A percentile compares a stretch with the other conserved stretches of the same genome.
These are phyloP conservation scores for Suillus paluster DNA, from an alignment of 768 basidiomycete genomes.

Conservation along the genomic window DNA sequence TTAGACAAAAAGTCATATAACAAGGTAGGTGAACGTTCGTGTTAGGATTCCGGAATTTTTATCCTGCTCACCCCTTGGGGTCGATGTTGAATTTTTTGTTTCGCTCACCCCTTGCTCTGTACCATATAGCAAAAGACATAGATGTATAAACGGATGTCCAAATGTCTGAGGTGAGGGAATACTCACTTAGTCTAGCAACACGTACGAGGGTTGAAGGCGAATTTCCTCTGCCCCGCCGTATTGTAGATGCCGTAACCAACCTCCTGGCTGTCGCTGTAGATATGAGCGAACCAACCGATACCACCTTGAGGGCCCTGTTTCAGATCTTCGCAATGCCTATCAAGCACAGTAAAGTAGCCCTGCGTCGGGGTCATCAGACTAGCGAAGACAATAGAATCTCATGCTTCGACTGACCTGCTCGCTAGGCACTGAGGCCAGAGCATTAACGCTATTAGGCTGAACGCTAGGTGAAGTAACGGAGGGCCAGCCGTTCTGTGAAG, in stretches of 20 bases:
- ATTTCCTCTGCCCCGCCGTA: constrained; percentile 53
- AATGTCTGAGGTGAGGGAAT: not conserved
- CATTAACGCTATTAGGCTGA: constrained; percentile 64
- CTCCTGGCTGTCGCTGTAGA: constrained; percentile 68
- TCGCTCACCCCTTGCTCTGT: too few species aligned
- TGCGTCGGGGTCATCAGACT: constrained; percentile 37
- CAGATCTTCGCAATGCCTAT: constrained; percentile 63
- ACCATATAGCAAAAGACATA: not conserved
- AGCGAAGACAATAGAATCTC: constrained; percentile 18
- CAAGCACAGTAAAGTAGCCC: constrained; percentile 68
- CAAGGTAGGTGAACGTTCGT: too few species aligned
- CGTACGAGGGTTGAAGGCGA: constrained; percentile 66
- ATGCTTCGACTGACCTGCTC: constrained; percentile 49
- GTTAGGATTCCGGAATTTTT: too few species aligned
- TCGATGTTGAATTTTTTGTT: too few species aligned
- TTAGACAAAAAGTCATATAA: too few species aligned
- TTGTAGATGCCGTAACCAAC: constrained; percentile 76
- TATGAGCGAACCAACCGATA: constrained; percentile 83
- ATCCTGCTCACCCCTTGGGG: too few species aligned
- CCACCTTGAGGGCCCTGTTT: constrained; percentile 64
- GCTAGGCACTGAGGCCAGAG: constrained; percentile 63
- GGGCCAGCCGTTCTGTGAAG: constrained; percentile 76
- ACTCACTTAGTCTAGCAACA: constrained; percentile 50
- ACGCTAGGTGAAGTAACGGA: constrained; percentile 64
- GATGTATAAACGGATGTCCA: not conserved